phyloP scores from a whole-genome alignment of 768 basidiomycete species.

The Mycena capillaripes region DNA sequence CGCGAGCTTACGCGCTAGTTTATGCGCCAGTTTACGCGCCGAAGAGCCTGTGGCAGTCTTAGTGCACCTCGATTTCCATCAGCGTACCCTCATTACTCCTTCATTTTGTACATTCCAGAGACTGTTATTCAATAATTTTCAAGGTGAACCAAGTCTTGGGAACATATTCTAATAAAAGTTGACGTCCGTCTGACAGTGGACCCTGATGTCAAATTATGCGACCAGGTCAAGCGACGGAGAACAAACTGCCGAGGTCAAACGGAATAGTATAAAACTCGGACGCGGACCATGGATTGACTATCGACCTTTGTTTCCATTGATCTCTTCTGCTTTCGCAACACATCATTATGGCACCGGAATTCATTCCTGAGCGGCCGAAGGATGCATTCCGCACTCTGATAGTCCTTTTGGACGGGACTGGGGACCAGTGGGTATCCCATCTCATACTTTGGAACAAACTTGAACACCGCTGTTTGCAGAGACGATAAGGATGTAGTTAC shows the following conservation, averaged over 20 bases:
- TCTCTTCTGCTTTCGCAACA: not conserved
- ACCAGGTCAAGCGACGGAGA: too few species aligned
- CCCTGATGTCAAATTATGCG: too few species aligned
- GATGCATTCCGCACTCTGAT: slow-evolving; percentile 23
- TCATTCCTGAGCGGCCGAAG: slow-evolving; percentile 21
- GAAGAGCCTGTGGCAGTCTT: too few species aligned
- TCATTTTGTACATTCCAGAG: not conserved
- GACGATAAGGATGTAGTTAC: slow-evolving; percentile 17
- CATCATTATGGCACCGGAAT: slow-evolving; percentile 20
- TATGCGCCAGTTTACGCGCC: too few species aligned
- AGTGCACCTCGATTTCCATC: too few species aligned
- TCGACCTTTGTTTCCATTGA: slow-evolving; percentile 13
- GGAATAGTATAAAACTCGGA: slow-evolving; percentile 15
- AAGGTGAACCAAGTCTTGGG: slow-evolving; percentile 4
- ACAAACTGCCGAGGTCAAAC: not conserved
- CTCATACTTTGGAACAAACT: slow-evolving; percentile 1
- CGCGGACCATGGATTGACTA: slow-evolving; percentile 8
- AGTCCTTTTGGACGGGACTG: slow-evolving; percentile 20
- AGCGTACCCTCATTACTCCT: too few species aligned
- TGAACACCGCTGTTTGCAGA: slow-evolving; percentile 13
- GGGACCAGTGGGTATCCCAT: slow-evolving; percentile 7
- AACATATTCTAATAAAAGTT: not conserved
- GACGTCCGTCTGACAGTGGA: slow-evolving; percentile 7
- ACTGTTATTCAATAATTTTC: slow-evolving; percentile 10
- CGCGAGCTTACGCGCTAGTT: too few species aligned